A percentile compares a stretch with the other conserved stretches of the same genome.
phyloP scores from a whole-genome alignment of 805 yeast genomes.

The Barnettozyma californica region DNA sequence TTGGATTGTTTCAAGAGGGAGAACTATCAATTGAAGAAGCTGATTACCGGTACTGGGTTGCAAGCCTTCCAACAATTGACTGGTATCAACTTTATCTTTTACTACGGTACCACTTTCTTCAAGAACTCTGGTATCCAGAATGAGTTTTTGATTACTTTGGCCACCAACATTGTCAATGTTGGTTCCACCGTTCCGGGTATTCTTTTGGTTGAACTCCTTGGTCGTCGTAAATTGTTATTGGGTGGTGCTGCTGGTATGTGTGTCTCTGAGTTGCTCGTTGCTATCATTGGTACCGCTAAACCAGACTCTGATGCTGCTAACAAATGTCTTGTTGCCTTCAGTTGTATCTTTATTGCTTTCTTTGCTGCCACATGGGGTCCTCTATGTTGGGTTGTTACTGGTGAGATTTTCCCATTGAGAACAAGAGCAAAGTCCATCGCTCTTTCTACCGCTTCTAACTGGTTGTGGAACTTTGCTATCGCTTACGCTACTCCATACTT shows the following conservation, averaged over 20 bases:
- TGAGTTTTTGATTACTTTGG: conserved; percentile 38
- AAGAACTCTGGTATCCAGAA: conserved; percentile 44
- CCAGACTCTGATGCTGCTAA: conserved; percentile 31
- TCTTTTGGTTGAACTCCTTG: conserved; percentile 48
- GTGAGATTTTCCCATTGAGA: conserved; percentile 64
- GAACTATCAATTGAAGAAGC: conserved; percentile 37
- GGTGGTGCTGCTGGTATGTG: conserved; percentile 62
- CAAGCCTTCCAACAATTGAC: conserved; percentile 61
- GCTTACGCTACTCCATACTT: conserved; percentile 75
- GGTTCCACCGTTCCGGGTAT: conserved; percentile 52
- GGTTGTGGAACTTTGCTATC: conserved; percentile 73
- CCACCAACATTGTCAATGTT: conserved; percentile 42
- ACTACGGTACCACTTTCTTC: conserved; percentile 64
- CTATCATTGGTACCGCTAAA: conserved; percentile 32
- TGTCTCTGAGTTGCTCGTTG: conserved; percentile 58
- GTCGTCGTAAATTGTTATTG: conserved; percentile 60
- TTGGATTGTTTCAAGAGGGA: conserved; percentile 32
- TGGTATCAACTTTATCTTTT: conserved; percentile 68
- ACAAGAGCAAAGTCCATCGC: conserved; percentile 72
- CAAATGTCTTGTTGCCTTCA: conserved; percentile 46
- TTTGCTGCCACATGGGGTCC: conserved; percentile 88
- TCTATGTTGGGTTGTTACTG: conserved; percentile 61
- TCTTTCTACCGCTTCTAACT: conserved; percentile 68
- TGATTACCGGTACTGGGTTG: conserved; percentile 37
- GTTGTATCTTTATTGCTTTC: conserved; percentile 60